Conservation (phyloP, 345 rosid species). For the Noccaea bulbosa region DNA sequence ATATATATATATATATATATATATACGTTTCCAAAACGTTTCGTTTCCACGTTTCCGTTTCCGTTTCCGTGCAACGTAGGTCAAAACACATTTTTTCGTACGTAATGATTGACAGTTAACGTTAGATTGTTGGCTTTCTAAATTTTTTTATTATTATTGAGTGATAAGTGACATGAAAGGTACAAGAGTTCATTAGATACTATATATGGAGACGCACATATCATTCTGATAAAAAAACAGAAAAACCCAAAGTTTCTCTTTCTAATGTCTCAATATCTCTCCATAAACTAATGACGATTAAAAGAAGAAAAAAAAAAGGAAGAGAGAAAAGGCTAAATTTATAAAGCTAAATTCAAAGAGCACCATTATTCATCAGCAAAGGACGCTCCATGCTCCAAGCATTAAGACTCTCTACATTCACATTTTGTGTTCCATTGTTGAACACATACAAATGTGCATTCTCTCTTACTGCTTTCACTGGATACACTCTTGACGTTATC, state of each 20-base stretch:
- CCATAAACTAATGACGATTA: neutral
- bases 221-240: neutral
- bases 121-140: neutral
- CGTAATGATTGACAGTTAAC: neutral
- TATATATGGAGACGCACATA: neutral
- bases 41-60: too few species aligned
- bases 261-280: neutral
- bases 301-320: neutral
- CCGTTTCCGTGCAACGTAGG: too few species aligned
- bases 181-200: constrained; percentile 21
- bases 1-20: too few species aligned
- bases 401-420: constrained; percentile 56
- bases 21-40: too few species aligned
- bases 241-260: neutral
- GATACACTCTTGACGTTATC: constrained; percentile 82
- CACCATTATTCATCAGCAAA: constrained; percentile 41
- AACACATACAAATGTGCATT: constrained; percentile 69
- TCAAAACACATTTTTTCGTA: too few species aligned
- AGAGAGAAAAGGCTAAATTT: neutral
- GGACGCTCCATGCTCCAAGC: constrained; percentile 90
- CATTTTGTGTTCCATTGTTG: constrained; percentile 65
- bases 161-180: neutral
- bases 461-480: constrained; percentile 50
- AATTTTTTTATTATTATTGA: constrained; percentile 14
- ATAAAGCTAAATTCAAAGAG: constrained; percentile 14